Evolutionary conservation across 306 rosid genomes (phyloP), one percentile per base, ranked within the genome.

Genomic region (Lathyrus sativus): DNA sequence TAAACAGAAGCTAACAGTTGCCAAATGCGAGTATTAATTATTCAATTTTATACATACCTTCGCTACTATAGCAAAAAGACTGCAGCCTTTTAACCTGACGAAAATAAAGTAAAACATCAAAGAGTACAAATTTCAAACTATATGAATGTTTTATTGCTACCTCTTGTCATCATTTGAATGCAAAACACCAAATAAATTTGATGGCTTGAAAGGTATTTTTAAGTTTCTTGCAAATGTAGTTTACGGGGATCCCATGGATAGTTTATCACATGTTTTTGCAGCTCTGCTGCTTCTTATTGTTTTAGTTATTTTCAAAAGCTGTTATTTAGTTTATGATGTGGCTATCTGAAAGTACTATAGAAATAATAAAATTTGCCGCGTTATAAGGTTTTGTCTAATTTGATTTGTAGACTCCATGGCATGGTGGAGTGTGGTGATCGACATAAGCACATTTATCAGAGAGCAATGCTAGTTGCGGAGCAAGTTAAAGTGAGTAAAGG

Each of bases 401-500:
- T 77, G 61, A 61, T 75, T 81, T 80, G 37, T 67, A 95, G 99
- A 77, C 92, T 87, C 45, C 78, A 86, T 78, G 96, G 97, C 68
- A 85, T 95, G 86, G 95, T 87, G 64, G 97, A 90, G 0, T 88
- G 97, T 78, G 99, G 97, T 61, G 87, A 75, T 66, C 90, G 97
- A 79, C 82, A 90, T 75, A 78, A 84, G 79, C 92, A 90, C 77
- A 87, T 90, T 61, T 83, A 82, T 79, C 86, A 87, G 79, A 88
- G 92, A 74, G 90, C 95, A 70, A 84, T 90, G 85, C 79, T 85
- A 65, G 85, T 95, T 71, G 97, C 85, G 81, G 96, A 88, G 81
- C 96, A 95, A 84, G 99, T 95, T 74, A 90, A 87, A 87, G 91
- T 87, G 75, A 95, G 99, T 76, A 80, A 83, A 78, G 96, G 96